Evolutionary conservation across 352 stramenopile genomes (phyloP), one percentile per base, ranked within the genome.

Genomic region (Phytophthora colocasiae): DNA sequence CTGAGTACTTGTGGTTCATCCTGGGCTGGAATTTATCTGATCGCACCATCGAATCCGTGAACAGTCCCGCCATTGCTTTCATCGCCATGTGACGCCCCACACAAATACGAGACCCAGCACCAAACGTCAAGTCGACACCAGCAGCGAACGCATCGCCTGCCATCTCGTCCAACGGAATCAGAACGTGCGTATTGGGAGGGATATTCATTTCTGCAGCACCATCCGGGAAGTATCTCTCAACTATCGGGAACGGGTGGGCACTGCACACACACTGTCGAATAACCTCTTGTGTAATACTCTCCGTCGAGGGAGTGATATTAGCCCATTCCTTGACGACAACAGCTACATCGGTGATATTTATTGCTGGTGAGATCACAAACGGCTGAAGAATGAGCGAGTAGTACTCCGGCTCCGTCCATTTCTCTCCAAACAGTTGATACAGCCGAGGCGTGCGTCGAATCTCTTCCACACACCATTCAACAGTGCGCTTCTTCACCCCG

Each of bases 381-480:
- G 69, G 69, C 26, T 77, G 69, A 41, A 77, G 41, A 58, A 77
- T 71, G 49, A 77, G 69, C 38, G 69, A 77, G 14, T 71, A 77
- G 27, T 63, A 77, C 41, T 77, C 69, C 3, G 64, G 55, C 38
- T 73, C 59, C 11, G 36, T 40, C 69, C 69, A 77, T 22, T 74
- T 67, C 1, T 71, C 58, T 12, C 47, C 39, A 56, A 77, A 77
- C 6, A 77, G 24, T 9, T 73, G 39, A 34, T 68, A 77, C 41
- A 77, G 17, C 17, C 45, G 19, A 41, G 64, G 58, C 6, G 64
- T 77, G 0, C 40, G 44, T 38, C 54, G 49, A 32, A 77, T 63
- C 36, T 77, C 64, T 0, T 66, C 45, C 40, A 74, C 38, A 50
- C 64, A 77, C 69, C 69, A 77, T 19, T 71, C 53, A 2, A 74